Base-by-base conservation (phyloP, 352 stramenopile species). In the Phytophthora rubi region DNA sequence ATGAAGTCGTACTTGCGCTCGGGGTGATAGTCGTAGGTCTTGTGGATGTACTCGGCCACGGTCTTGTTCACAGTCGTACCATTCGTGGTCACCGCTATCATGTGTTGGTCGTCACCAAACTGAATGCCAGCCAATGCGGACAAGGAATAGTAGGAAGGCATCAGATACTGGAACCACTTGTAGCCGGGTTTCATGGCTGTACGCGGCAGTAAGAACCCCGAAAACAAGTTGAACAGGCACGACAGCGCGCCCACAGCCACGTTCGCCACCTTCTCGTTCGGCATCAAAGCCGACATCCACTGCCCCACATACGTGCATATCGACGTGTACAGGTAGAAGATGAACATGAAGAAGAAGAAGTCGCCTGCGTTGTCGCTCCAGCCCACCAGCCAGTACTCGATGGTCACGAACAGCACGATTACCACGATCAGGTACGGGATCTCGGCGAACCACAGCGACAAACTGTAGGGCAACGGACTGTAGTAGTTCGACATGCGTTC, bases 401-500 rank as follows among this genome's bases (percentile, higher is more conserved):
- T 79, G 0, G 49, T 71, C 10, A 90, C 70, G 48, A 91, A 26
- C 23, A 26, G 23, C 1, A 26, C 2, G 23, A 26, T 26, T 3
- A 26, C 23, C 23, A 26, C 23, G 9, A 87, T 67, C 23, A 93
- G 52, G 70, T 91, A 90, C 33, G 85, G 85, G 2, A 91, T 16
- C 47, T 93, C 85, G 3, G 81, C 80, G 21, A 83, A 76, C 55
- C 85, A 88, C 33, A 92, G 61, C 53, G 85, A 91, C 62, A 91
- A 39, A 69, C 69, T 86, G 73, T 91, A 93, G 4, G 83, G 75
- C 15, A 93, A 62, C 26, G 83, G 77, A 6, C 80, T 79, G 60
- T 91, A 93, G 76, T 92, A 92, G 71, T 90, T 89, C 37, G 83
- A 90, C 77, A 88, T 86, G 0, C 80, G 80, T 16, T 90, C 79